A percentile compares a stretch with the other conserved stretches of the same genome.
Evolutionary conservation across 2,329 filamentous ascomycete species (phyloP).

Genomic region (Boeremia lycopersici): DNA sequence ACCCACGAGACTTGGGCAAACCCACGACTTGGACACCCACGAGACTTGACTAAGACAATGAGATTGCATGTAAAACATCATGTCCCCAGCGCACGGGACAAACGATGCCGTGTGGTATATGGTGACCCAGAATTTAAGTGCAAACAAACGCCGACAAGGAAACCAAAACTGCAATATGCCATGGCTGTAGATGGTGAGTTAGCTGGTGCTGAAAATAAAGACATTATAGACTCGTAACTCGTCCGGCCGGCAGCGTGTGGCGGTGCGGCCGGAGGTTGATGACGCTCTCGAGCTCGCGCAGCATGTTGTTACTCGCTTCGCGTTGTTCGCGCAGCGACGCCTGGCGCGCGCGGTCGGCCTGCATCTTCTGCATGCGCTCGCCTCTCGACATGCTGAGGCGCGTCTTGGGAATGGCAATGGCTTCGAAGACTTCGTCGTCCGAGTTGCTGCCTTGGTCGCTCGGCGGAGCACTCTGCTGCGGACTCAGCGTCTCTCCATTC

Average conservation of each 20-base stretch:
- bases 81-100: slow-evolving; percentile 1
- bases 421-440: slow-evolving; percentile 86
- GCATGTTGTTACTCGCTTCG: slow-evolving; percentile 86
- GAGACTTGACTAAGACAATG: slow-evolving; percentile 1
- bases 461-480: slow-evolving; percentile 44
- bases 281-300: slow-evolving; percentile 89
- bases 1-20: slow-evolving; percentile 7
- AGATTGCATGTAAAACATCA: slow-evolving; percentile 9
- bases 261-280: slow-evolving; percentile 58
- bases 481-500: slow-evolving; percentile 69
- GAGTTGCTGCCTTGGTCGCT: slow-evolving; percentile 60
- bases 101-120: slow-evolving; percentile 7
- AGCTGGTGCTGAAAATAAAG: slow-evolving; percentile 6
- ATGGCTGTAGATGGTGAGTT: neutral
- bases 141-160: slow-evolving; percentile 3
- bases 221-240: slow-evolving; percentile 44
- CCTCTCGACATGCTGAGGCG: slow-evolving; percentile 77
- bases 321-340: slow-evolving; percentile 73
- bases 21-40: neutral
- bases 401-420: slow-evolving; percentile 73
- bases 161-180: neutral
- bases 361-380: slow-evolving; percentile 85
- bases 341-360: slow-evolving; percentile 80
- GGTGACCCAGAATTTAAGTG: slow-evolving; percentile 1
- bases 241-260: slow-evolving; percentile 27